These are phyloP conservation scores for Annulohypoxylon maeteangense DNA, from an alignment of 495 filamentous ascomycete genomes.

Conservation along the genomic window DNA sequence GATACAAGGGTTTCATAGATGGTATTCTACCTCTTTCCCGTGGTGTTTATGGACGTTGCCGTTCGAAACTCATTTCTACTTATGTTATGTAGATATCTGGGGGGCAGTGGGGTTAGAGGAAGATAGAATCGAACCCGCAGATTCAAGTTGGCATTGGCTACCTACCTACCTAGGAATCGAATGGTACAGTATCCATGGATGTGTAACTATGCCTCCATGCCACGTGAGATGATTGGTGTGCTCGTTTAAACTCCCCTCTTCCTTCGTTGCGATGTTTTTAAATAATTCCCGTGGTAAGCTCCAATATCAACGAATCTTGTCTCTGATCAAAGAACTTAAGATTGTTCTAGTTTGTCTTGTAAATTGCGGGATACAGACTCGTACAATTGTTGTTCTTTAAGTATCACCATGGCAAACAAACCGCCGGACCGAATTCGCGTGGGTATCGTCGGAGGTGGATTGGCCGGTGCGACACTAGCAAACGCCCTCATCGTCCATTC, in stretches of 20 bases:
- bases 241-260: neutral
- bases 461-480: conserved; percentile 40
- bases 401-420: conserved; percentile 1
- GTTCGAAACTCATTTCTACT: neutral
- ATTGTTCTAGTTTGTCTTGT: neutral
- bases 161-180: no score
- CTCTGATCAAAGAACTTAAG: neutral
- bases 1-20: neutral
- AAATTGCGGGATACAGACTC: neutral
- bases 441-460: conserved; percentile 36
- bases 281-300: no score
- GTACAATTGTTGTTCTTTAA: neutral
- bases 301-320: neutral
- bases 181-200: no score
- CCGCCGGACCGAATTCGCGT: neutral
- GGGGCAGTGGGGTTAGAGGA: neutral
- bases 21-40: neutral
- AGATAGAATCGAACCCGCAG: neutral
- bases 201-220: no score
- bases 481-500: conserved; percentile 36
- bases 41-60: neutral
- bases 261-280: neutral
- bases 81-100: neutral
- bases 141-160: no score
- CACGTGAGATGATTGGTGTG: no score